Percentiles rank a stretch among this genome's conserved stretches.
Conservation (phyloP, 257 asterid species). For the Rehmannia glutinosa region DNA sequence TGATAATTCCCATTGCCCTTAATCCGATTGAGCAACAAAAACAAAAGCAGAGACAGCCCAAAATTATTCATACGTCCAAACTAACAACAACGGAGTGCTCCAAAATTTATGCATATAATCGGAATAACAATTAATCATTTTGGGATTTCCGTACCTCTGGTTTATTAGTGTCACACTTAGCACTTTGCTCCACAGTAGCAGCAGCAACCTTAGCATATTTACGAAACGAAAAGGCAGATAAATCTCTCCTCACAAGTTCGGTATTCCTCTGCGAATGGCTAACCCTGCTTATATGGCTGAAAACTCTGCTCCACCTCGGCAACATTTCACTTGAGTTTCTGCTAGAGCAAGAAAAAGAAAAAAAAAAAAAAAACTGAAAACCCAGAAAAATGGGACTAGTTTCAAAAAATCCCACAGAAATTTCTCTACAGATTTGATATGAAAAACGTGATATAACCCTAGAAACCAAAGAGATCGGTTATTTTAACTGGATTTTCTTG, state of each 20-base stretch:
- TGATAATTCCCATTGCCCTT: neutral
- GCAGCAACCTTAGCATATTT: constrained; percentile 55
- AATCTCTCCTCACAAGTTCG: constrained; percentile 28
- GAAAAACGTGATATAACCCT: too few species aligned
- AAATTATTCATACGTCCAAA: neutral
- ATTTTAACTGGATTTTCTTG: too few species aligned
- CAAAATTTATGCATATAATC: neutral
- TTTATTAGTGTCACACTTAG: constrained; percentile 19
- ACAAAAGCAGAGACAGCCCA: neutral
- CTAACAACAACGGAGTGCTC: neutral
- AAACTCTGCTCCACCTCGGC: constrained; percentile 58
- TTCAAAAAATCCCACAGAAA: too few species aligned
- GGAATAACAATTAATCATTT: neutral
- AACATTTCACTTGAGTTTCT: constrained; percentile 33
- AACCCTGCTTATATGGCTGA: constrained; percentile 34
- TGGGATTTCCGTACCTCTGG: constrained; percentile 32
- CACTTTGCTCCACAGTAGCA: constrained; percentile 34
- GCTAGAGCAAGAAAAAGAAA: neutral
- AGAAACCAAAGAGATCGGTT: too few species aligned
- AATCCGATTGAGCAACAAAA: constrained; percentile 4
- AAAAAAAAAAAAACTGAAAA: neutral
- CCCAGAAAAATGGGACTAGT: neutral
- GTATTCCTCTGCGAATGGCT: constrained; percentile 21
- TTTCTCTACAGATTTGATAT: too few species aligned
- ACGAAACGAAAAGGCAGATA: constrained; percentile 25